A percentile compares a stretch with the other conserved stretches of the same genome.
These are phyloP conservation scores for Neurospora terricola DNA, from an alignment of 495 filamentous ascomycete species.

Conservation along the genomic window DNA sequence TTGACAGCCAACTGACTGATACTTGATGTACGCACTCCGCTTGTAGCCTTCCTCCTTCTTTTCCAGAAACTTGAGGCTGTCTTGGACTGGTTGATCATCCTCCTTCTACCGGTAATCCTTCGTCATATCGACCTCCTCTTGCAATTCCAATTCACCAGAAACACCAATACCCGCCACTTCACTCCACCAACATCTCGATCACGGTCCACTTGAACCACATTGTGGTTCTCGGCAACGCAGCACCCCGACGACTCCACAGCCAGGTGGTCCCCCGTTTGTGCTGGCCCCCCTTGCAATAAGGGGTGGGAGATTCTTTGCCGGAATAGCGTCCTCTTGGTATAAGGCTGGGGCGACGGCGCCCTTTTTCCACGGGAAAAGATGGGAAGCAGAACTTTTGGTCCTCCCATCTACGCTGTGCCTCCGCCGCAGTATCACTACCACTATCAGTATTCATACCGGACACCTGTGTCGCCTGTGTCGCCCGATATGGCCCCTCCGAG, in stretches of 20 bases:
- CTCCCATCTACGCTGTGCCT: neutral
- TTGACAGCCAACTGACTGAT: neutral
- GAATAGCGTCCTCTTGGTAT: neutral
- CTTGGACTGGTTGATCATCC: neutral
- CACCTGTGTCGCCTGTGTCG: neutral
- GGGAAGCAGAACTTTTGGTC: neutral
- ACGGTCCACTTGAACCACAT: neutral
- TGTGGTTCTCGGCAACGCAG: neutral
- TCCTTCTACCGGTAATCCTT: neutral
- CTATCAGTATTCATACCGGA: neutral
- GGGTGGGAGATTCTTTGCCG: neutral
- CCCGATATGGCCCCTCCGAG: neutral
- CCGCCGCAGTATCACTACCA: neutral
- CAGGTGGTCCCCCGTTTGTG: neutral
- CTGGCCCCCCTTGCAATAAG: neutral
- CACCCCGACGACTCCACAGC: neutral
- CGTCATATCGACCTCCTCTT: neutral
- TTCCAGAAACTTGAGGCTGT: neutral
- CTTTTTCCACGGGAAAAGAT: neutral
- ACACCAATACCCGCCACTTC: neutral
- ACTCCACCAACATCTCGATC: neutral
- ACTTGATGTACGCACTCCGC: neutral
- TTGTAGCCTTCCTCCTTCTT: neutral
- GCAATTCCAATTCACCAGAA: neutral
- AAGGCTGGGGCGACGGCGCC: neutral